phyloP scores from a whole-genome alignment of 1,139 yeast genomes.

The Debaryomycetaceae sp. region DNA sequence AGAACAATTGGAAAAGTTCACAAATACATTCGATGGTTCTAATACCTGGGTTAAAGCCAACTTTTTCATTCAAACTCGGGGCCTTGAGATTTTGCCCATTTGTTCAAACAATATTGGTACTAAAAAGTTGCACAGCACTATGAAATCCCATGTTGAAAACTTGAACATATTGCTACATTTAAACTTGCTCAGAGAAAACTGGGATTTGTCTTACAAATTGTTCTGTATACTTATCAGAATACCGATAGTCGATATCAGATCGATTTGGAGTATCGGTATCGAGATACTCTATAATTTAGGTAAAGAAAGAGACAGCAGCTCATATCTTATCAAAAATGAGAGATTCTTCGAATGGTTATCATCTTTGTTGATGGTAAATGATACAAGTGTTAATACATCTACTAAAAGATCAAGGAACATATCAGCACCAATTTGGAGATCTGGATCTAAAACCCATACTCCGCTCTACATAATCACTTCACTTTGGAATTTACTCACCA shows the following conservation, averaged over 20 bases:
- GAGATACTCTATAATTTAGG: conserved; percentile 26
- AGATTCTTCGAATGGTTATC: conserved; percentile 34
- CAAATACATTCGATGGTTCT: conserved; percentile 18
- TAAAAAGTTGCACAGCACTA: conserved; percentile 2
- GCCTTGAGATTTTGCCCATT: conserved; percentile 30
- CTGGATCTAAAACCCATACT: conserved; percentile 34
- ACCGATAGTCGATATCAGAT: conserved; percentile 47
- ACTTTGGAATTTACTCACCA: conserved; percentile 33
- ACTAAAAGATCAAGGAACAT: conserved; percentile 8
- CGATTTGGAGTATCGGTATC: conserved; percentile 60
- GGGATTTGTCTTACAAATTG: conserved; percentile 53
- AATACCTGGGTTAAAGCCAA: conserved; percentile 20
- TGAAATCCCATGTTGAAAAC: conserved; percentile 27
- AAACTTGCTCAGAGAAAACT: conserved; percentile 43
- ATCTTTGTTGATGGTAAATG: conserved; percentile 20
- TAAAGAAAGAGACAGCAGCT: conserved; percentile 9
- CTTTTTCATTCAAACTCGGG: conserved; percentile 22
- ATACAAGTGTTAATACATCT: conserved; percentile 6
- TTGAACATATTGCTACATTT: conserved; percentile 32
- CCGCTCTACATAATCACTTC: conserved; percentile 36
- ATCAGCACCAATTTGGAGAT: conserved; percentile 38
- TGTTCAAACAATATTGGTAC: conserved; percentile 1
- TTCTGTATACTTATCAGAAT: conserved; percentile 47
- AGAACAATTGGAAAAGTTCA: conserved; percentile 12
- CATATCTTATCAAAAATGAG: conserved; percentile 18